Evolutionary conservation across 305 asterid species (phyloP).

Genomic region (Rubia tinctorum): DNA sequence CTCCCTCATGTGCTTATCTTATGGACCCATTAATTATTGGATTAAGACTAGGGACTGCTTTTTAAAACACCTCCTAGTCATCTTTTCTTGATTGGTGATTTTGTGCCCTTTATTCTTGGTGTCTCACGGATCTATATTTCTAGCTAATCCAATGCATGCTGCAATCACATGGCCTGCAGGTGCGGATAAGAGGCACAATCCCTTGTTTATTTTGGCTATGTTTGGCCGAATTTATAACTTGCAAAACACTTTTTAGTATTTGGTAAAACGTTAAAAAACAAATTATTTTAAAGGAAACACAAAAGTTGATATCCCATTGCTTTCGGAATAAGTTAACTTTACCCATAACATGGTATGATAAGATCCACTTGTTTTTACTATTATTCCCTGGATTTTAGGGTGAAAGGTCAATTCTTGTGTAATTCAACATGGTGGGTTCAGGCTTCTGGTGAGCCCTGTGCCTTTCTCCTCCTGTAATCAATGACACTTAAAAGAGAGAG

Average conservation of each 20-base stretch:
- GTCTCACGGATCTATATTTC: conserved; percentile 7
- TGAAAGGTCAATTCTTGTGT: conserved; percentile 14
- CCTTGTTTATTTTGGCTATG: neutral
- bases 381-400: neutral
- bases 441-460: conserved; percentile 10
- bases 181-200: conserved; percentile 9
- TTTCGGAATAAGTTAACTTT: too few species aligned
- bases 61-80: conserved; percentile 14
- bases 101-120: conserved; percentile 18
- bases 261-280: too few species aligned
- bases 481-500: neutral
- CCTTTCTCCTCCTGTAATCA: neutral
- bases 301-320: too few species aligned
- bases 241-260: too few species aligned
- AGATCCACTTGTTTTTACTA: conserved; percentile 9
- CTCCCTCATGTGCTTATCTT: too few species aligned
- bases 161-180: conserved; percentile 29
- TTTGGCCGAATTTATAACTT: too few species aligned
- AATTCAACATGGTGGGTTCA: conserved; percentile 22
- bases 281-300: too few species aligned
- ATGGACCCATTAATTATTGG: too few species aligned
- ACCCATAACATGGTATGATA: neutral
- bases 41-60: too few species aligned
- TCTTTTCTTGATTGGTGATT: conserved; percentile 11
- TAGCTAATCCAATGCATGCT: neutral